A percentile compares a stretch with the other conserved stretches of the same genome.
phyloP scores from a whole-genome alignment of 495 filamentous ascomycete species.

The Chaetomidium leptoderma region DNA sequence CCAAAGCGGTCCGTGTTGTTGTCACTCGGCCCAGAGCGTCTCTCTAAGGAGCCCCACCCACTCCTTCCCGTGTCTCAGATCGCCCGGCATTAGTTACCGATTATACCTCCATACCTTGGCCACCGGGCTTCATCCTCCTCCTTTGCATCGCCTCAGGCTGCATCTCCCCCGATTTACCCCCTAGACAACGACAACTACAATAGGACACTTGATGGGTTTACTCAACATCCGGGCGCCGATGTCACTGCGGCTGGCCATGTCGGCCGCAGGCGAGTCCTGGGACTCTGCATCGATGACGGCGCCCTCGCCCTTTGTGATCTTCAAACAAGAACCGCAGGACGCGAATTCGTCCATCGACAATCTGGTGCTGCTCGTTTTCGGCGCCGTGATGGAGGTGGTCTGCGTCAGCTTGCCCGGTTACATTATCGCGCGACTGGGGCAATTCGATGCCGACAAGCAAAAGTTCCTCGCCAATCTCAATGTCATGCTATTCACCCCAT shows the following conservation, averaged over 20 bases:
- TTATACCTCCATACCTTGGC: neutral
- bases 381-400: constrained; percentile 92
- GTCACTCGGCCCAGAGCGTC: neutral
- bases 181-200: neutral
- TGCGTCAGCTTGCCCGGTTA: constrained; percentile 96
- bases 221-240: constrained; percentile 53
- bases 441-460: constrained; percentile 91
- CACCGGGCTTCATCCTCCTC: neutral
- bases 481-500: constrained; percentile 89
- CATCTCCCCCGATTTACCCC: neutral
- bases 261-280: constrained; percentile 23
- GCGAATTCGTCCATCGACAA: constrained; percentile 63
- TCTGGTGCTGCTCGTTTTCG: constrained; percentile 83
- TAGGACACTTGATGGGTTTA: constrained; percentile 34
- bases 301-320: constrained; percentile 28
- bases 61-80: constrained; percentile 1
- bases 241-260: constrained; percentile 56
- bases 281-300: constrained; percentile 20
- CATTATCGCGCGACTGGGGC: constrained; percentile 79
- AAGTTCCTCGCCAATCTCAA: constrained; percentile 96
- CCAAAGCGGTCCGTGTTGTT: neutral
- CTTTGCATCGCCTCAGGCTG: neutral
- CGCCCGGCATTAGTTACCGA: no score
- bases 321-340: constrained; percentile 35
- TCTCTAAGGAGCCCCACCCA: no score